Base-by-base conservation (phyloP, 306 rosid genomes). In the Castanea mollissima region DNA sequence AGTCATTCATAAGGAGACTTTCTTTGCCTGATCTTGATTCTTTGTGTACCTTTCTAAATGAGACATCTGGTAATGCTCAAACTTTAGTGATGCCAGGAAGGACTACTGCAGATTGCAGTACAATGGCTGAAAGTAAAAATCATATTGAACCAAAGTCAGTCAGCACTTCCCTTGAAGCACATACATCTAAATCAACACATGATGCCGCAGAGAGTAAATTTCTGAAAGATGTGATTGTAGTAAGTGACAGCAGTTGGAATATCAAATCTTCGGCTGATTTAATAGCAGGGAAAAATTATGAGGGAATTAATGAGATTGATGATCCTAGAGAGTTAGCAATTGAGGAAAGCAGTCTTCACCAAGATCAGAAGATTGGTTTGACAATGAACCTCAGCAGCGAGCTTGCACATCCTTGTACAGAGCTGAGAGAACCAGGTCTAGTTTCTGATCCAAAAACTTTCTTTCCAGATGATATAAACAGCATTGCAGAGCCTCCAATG, bases 11-110 rank as follows among this genome's bases (percentile, higher is more conserved):
- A 83, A 90, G 98, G 81, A 93, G 92, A 64, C 83, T 91, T 25
- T 96, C 99, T 54, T 77, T 89, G 82, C 93, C 99, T 67, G 88
- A 85, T 88, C 73, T 91, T 18, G 97, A 92, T 77, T 76, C 85
- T 70, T 12, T 95, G 38, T 77, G 89, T 83, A 89, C 94, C 83
- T 82, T 88, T 84, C 83, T 86, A 56, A 90, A 83, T 55, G 91
- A 86, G 69, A 85, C 91, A 57, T 62, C 92, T 78, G 76, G 32
- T 41, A 90, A 86, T 6, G 68, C 85, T 80, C 76, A 79, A 59
- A 88, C 77, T 49, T 38, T 79, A 70, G 89, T 23, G 19, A 83
- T 86, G 52, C 80, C 83, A 72, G 80, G 44, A 71, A 85, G 75
- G n/a, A 80, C 58, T 23, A 20, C 19, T 34, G 79, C 18, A 60